Conservation (phyloP, 1,284 basidiomycete genomes). For the Albatrellus sp. region DNA sequence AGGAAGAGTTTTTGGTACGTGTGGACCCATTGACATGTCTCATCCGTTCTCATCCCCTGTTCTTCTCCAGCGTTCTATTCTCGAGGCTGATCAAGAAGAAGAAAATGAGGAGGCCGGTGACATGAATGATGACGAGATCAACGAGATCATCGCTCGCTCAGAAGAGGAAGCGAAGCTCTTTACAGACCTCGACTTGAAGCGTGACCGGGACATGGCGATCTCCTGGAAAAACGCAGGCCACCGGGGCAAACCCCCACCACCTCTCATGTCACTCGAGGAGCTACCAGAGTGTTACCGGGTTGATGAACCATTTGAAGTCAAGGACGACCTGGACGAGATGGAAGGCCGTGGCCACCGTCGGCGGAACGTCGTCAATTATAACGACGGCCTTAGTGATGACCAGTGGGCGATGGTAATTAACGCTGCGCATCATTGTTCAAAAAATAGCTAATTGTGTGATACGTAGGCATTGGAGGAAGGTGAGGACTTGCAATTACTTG, state of each 20-base stretch:
- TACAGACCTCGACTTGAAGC: conserved; percentile 75
- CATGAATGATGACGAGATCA: conserved; percentile 96
- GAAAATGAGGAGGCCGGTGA: conserved; percentile 90
- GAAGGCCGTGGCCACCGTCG: conserved; percentile 81
- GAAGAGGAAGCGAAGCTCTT: conserved; percentile 78
- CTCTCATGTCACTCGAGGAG: conserved; percentile 82
- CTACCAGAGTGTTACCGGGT: conserved; percentile 87
- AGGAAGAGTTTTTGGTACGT: conserved; percentile 85
- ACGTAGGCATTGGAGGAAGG: conserved; percentile 73
- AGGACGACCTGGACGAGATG: conserved; percentile 54
- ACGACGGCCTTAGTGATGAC: conserved; percentile 90
- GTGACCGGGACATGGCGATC: conserved; percentile 60
- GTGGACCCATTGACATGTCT: conserved; percentile 6
- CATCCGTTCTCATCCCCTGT: background rate
- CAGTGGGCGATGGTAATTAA: conserved; percentile 72
- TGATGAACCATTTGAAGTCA: conserved; percentile 67
- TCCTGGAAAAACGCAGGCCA: conserved; percentile 70
- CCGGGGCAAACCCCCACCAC: conserved; percentile 67
- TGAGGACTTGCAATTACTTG: conserved; percentile 72
- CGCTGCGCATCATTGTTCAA: background rate
- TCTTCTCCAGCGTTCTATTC: conserved; percentile 53
- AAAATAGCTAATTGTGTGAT: conserved; percentile 4
- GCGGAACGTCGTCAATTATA: conserved; percentile 82
- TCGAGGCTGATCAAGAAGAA: conserved; percentile 86
- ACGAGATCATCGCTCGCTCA: conserved; percentile 81